Evolutionary conservation across 2,329 filamentous ascomycete genomes (phyloP), one percentile per base, ranked within the genome.

Genomic region (Hymenoscyphus fraxineus): DNA sequence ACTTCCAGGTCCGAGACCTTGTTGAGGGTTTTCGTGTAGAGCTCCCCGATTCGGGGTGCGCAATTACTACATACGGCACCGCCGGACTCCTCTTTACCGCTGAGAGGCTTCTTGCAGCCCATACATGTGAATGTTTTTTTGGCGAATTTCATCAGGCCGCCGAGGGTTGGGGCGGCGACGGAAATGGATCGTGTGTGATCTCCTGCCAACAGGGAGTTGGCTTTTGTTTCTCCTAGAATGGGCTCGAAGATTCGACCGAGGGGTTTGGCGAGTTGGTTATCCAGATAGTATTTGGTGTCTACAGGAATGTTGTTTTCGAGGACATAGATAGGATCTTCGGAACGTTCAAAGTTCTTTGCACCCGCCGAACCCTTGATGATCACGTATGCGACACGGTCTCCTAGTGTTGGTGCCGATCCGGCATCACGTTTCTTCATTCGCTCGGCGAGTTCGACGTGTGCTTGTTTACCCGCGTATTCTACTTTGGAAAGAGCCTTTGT

Each of bases 61-160:
- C 95, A 97, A 76, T 97, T 87, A 16, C 86, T 83, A 76, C 95
- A 99, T 15, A 98, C 92, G 0, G 96, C 95, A 4, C 94, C 94
- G 5, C 85, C 85, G 70, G 84, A 87, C 78, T 97, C 94, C 57
- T 90, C 85, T 70, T 91, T 90, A 65, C 87, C 87, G 6, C 86
- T 88, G 59, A 99, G 83, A 3, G 95, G 95, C 78, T 97, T 97
- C 84, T 98, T 99, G 86, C 95, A 99, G 3, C 93, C 95, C 90
- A 99, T 96, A 77, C 95, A 99, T 0, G 95, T 98, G 79, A 93
- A 88, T 2, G 95, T 99, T 81, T 96, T 97, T 81, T 97, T 97
- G 40, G 95, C 86, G 75, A 98, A 99, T 79, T 96, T 97, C 95
- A 99, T 99, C 68, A 99, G 81, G 0, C 95, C 95, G 64, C 95